phyloP scores from a whole-genome alignment of 2,329 filamentous ascomycete species.

The Aureobasidium sp. region DNA sequence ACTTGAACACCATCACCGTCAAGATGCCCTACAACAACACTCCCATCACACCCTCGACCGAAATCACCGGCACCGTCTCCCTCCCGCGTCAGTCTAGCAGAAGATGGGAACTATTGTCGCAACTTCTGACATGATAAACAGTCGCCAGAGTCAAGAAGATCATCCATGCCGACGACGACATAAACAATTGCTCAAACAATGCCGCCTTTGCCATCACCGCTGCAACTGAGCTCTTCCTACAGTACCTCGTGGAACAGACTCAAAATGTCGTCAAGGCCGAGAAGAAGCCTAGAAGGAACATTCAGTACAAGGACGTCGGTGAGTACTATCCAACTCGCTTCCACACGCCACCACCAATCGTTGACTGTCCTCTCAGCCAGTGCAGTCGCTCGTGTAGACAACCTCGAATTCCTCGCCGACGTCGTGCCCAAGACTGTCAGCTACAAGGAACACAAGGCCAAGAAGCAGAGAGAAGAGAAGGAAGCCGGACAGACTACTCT shows the following conservation, averaged over 20 bases:
- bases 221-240: conserved; percentile 92
- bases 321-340: conserved; percentile 20
- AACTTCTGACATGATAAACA: conserved; percentile 30
- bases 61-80: conserved; percentile 75
- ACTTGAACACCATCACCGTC: background rate
- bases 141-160: conserved; percentile 96
- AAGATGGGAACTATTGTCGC: background rate
- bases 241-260: conserved; percentile 76
- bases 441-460: conserved; percentile 68
- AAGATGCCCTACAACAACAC: conserved; percentile 85
- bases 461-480: conserved; percentile 32
- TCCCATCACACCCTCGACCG: conserved; percentile 68
- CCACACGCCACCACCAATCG: too few relatives aligned
- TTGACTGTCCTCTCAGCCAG: conserved; percentile 47
- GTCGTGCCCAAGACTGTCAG: conserved; percentile 79
- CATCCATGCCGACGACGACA: conserved; percentile 77
- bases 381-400: conserved; percentile 80
- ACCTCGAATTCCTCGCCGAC: conserved; percentile 89
- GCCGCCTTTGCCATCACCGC: conserved; percentile 90
- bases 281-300: conserved; percentile 81
- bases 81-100: conserved; percentile 61
- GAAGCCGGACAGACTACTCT: conserved; percentile 8
- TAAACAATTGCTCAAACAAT: conserved; percentile 80
- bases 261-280: conserved; percentile 86
- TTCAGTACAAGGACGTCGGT: conserved; percentile 94